A percentile compares a stretch with the other conserved stretches of the same genome.
These are phyloP conservation scores for Acorus gramineus DNA, from an alignment of 106 monocot genomes.

Conservation along the genomic window DNA sequence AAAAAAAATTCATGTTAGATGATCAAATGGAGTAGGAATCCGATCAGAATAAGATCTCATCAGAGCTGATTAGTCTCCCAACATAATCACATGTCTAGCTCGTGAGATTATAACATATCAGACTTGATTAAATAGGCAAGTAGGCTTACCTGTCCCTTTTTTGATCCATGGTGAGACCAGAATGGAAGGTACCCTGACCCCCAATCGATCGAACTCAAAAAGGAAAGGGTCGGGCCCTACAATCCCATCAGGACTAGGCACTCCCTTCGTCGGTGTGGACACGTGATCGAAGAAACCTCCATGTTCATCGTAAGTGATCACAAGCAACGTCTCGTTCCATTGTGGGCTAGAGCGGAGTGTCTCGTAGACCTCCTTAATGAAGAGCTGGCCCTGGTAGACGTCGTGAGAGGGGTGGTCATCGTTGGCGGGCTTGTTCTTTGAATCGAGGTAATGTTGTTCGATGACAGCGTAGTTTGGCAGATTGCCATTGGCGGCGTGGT, in stretches of 20 bases:
- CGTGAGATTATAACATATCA: no score
- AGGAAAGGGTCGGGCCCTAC: slow-evolving; percentile 51
- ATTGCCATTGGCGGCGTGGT: slow-evolving; percentile 26
- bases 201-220: slow-evolving; percentile 59
- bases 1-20: neutral
- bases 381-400: slow-evolving; percentile 78
- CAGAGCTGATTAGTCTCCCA: no score
- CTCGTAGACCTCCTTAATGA: slow-evolving; percentile 73
- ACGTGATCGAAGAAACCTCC: slow-evolving; percentile 80
- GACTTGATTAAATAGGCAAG: neutral
- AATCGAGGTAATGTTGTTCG: slow-evolving; percentile 73
- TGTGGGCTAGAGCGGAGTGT: slow-evolving; percentile 61
- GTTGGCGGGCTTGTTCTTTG: slow-evolving; percentile 44
- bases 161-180: slow-evolving; percentile 89
- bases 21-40: neutral
- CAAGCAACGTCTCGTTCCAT: slow-evolving; percentile 63
- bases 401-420: slow-evolving; percentile 91
- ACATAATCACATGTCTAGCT: no score
- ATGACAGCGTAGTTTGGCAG: slow-evolving; percentile 80
- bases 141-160: slow-evolving; percentile 61
- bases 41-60: neutral
- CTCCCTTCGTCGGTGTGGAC: slow-evolving; percentile 52
- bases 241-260: slow-evolving; percentile 67
- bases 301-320: slow-evolving; percentile 85
- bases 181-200: slow-evolving; percentile 71